Conservation (phyloP, 148 eudicot genomes). For the Drosera capensis region DNA sequence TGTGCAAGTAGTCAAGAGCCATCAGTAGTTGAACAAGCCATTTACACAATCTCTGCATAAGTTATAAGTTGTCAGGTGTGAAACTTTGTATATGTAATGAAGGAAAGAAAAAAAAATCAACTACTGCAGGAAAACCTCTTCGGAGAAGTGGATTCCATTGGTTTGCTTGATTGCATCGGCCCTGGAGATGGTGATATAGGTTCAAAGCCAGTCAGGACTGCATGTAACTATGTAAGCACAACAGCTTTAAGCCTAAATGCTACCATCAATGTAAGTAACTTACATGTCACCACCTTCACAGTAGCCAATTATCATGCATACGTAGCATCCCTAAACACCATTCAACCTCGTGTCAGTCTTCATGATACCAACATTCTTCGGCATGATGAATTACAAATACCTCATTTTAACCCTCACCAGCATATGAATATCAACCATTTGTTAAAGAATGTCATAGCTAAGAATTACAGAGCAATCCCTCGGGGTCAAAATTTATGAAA, state of each 20-base stretch:
- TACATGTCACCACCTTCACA: conserved; percentile 99
- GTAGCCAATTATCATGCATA: conserved; percentile 83
- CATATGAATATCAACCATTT: background rate
- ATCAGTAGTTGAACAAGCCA: conserved; percentile 95
- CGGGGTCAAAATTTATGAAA: too few relatives aligned
- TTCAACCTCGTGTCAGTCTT: too few relatives aligned
- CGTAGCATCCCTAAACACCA: conserved; percentile 82
- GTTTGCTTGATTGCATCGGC: conserved; percentile 75
- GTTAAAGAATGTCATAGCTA: background rate
- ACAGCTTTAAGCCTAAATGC: background rate
- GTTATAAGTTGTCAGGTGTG: too few relatives aligned
- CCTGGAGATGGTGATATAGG: conserved; percentile 39
- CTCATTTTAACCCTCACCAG: background rate
- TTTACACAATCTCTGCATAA: conserved; percentile 68
- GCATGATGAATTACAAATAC: background rate
- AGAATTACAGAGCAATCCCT: too few relatives aligned
- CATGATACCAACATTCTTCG: background rate
- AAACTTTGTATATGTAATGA: background rate
- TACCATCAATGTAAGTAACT: conserved; percentile 18
- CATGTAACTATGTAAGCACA: conserved; percentile 11
- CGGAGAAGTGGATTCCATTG: conserved; percentile 56
- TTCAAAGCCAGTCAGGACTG: background rate
- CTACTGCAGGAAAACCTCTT: conserved; percentile 56
- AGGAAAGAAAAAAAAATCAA: background rate
- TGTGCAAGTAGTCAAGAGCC: conserved; percentile 92